Evolutionary conservation across 331 rosid genomes (phyloP).

Genomic region (Rhamnella rubrinervis): DNA sequence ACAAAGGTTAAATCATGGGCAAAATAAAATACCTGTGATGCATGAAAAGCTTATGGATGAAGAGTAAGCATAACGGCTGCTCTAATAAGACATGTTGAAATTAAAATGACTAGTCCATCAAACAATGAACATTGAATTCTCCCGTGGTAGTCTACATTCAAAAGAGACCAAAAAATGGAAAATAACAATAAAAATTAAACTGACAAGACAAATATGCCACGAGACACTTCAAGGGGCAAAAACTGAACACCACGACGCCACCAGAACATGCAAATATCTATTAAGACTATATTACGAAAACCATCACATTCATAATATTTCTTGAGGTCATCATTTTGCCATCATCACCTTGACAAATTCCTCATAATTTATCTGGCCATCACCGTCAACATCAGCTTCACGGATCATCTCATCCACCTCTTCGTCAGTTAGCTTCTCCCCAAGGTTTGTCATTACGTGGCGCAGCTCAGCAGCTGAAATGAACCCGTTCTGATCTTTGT

Average conservation of each 20-base stretch:
- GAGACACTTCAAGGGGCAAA: constrained; percentile 19
- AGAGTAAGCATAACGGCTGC: neutral
- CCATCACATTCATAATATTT: constrained; percentile 3
- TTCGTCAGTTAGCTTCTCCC: constrained; percentile 81
- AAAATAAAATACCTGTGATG: no score
- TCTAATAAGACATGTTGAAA: neutral
- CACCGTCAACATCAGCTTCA: constrained; percentile 88
- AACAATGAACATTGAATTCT: constrained; percentile 8
- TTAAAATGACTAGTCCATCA: constrained; percentile 3
- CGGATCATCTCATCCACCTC: constrained; percentile 88
- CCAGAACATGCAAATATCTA: constrained; percentile 25
- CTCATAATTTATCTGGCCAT: constrained; percentile 79
- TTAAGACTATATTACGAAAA: constrained; percentile 26
- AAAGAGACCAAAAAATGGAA: constrained; percentile 2
- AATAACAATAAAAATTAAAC: constrained; percentile 18
- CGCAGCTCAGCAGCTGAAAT: constrained; percentile 90
- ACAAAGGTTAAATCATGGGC: no score
- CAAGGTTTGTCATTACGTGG: constrained; percentile 88
- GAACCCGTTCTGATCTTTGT: constrained; percentile 87
- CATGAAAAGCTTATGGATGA: neutral
- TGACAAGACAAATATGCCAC: constrained; percentile 21
- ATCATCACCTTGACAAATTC: constrained; percentile 88
- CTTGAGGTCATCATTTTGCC: constrained; percentile 50
- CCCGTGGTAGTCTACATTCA: constrained; percentile 3
- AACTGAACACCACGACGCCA: constrained; percentile 14